phyloP scores from a whole-genome alignment of 2,329 filamentous ascomycete species.

The Monosporascus sp. region DNA sequence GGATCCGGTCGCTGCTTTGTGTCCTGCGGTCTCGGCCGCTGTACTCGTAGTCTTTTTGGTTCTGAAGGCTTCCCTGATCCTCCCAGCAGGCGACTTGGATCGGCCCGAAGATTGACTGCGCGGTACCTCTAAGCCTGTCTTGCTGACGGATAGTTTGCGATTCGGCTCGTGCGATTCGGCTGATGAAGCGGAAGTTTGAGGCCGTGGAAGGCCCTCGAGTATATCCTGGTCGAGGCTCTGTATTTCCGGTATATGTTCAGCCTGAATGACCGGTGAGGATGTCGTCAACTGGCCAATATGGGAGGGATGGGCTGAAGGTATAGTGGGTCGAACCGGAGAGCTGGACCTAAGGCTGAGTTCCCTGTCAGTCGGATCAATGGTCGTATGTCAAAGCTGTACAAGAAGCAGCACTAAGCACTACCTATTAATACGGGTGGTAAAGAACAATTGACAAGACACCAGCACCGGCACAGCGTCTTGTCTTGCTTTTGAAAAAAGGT shows the following conservation, averaged over 20 bases:
- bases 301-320: slow-evolving; percentile 56
- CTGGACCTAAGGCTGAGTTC: slow-evolving; percentile 12
- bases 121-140: slow-evolving; percentile 37
- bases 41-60: slow-evolving; percentile 46
- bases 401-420: neutral
- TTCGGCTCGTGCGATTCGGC: slow-evolving; percentile 28
- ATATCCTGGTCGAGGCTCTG: slow-evolving; percentile 32
- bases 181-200: slow-evolving; percentile 33
- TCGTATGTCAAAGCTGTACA: slow-evolving; percentile 4
- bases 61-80: slow-evolving; percentile 67
- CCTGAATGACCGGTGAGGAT: slow-evolving; percentile 63
- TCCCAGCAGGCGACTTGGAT: slow-evolving; percentile 65
- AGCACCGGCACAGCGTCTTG: neutral
- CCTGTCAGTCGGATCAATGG: slow-evolving; percentile 9
- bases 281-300: slow-evolving; percentile 65
- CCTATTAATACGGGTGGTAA: too few relatives aligned
- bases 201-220: slow-evolving; percentile 23
- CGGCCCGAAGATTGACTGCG: slow-evolving; percentile 45
- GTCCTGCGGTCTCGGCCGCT: slow-evolving; percentile 21
- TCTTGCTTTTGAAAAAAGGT: neutral
- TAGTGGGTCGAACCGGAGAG: slow-evolving; percentile 37
- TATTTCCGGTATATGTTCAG: slow-evolving; percentile 43
- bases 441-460: neutral
- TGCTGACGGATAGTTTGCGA: slow-evolving; percentile 26
- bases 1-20: slow-evolving; percentile 15